These are phyloP conservation scores for Agaricales sp. DNA, from an alignment of 1,284 basidiomycete species.

Conservation along the genomic window DNA sequence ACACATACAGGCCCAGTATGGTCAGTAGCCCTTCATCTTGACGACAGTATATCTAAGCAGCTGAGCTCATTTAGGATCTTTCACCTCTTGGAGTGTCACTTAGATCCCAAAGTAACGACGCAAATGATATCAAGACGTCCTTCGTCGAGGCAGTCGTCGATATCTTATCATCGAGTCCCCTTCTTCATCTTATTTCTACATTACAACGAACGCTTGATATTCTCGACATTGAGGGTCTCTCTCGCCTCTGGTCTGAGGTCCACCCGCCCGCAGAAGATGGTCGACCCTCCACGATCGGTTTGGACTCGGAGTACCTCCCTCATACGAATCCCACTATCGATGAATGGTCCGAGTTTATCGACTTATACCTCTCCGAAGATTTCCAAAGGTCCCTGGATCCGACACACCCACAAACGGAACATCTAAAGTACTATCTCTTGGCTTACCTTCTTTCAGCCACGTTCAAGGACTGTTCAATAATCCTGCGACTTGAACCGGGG, in stretches of 20 bases:
- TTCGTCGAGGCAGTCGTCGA: constrained; percentile 41
- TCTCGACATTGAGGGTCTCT: constrained; percentile 76
- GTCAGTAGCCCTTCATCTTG: constrained; percentile 27
- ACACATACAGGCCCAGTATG: constrained; percentile 44
- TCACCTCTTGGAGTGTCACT: neutral
- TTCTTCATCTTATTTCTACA: constrained; percentile 46
- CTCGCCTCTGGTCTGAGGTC: constrained; percentile 31
- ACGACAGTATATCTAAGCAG: neutral
- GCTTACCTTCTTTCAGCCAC: constrained; percentile 84
- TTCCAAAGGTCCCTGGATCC: constrained; percentile 22
- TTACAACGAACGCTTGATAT: constrained; percentile 75
- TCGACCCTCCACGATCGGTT: constrained; percentile 8
- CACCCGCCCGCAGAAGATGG: constrained; percentile 14
- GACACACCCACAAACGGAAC: constrained; percentile 24
- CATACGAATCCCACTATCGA: constrained; percentile 36
- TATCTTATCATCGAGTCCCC: constrained; percentile 40
- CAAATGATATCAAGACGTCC: constrained; percentile 21
- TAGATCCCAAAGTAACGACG: neutral
- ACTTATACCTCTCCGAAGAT: constrained; percentile 34
- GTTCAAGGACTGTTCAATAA: constrained; percentile 93
- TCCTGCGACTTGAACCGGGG: constrained; percentile 40
- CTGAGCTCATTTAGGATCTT: neutral
- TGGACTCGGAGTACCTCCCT: constrained; percentile 6
- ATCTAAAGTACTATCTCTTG: constrained; percentile 50
- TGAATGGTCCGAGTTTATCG: constrained; percentile 53